Conservation (phyloP, 345 rosid species). For the Alliaria petiolata region DNA sequence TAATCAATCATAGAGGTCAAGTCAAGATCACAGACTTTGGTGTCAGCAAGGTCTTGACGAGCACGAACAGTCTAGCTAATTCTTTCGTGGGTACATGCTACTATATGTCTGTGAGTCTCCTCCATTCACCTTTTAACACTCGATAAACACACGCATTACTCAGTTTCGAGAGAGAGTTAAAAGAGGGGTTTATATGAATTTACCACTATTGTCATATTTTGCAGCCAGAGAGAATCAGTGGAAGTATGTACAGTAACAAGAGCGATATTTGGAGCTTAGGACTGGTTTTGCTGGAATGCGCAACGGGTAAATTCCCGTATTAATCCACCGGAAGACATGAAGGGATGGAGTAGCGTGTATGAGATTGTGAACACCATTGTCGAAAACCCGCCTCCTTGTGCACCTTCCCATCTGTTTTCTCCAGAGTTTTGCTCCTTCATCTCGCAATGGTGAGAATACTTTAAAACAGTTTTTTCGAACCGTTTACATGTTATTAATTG, state of each 20-base stretch:
- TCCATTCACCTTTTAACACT: not conserved
- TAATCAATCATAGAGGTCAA: slow-evolving; percentile 89
- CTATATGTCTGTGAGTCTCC: slow-evolving; percentile 87
- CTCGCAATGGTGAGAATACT: slow-evolving; percentile 63
- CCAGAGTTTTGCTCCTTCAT: slow-evolving; percentile 79
- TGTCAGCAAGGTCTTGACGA: slow-evolving; percentile 80
- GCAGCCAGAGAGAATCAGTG: slow-evolving; percentile 90
- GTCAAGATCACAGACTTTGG: slow-evolving; percentile 98
- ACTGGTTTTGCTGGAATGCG: slow-evolving; percentile 75
- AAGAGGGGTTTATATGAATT: not conserved
- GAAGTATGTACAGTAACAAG: slow-evolving; percentile 20
- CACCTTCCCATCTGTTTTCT: slow-evolving; percentile 69
- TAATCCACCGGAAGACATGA: slow-evolving; percentile 56
- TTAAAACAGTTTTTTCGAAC: not conserved
- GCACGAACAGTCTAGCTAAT: slow-evolving; percentile 70
- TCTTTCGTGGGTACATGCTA: slow-evolving; percentile 74
- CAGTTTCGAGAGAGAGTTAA: not conserved
- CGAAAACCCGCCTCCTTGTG: slow-evolving; percentile 68
- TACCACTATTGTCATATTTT: not conserved
- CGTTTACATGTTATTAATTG: slow-evolving; percentile 8
- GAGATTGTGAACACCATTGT: slow-evolving; percentile 86
- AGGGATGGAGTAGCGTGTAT: slow-evolving; percentile 58
- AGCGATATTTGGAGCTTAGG: slow-evolving; percentile 98
- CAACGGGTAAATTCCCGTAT: slow-evolving; percentile 79
- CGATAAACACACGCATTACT: not conserved